phyloP scores from a whole-genome alignment of 148 eudicot species.

The Nyssa sinensis region DNA sequence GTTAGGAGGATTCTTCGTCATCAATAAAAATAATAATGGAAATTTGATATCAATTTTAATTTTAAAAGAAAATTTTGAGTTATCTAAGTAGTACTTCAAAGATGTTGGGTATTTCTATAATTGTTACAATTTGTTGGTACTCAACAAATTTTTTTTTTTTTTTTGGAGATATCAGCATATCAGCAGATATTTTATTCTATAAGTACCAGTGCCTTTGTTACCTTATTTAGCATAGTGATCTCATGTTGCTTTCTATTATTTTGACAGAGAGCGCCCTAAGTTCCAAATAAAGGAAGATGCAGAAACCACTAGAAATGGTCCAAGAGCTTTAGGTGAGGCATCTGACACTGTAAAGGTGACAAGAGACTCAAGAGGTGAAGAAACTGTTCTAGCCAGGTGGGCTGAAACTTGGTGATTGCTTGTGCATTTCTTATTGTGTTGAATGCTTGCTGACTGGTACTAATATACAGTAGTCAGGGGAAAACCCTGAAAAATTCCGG shows the following conservation, averaged over 20 bases:
- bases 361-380: constrained; percentile 57
- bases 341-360: constrained; percentile 79
- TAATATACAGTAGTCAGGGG: constrained; percentile 39
- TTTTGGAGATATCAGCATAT: neutral
- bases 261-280: constrained; percentile 81
- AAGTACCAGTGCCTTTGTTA: neutral
- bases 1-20: too few relatives aligned
- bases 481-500: constrained; percentile 37
- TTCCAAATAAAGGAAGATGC: constrained; percentile 66
- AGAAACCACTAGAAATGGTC: constrained; percentile 52
- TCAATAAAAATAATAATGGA: too few relatives aligned
- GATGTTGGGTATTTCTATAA: too few relatives aligned
- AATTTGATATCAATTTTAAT: too few relatives aligned
- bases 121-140: too few relatives aligned
- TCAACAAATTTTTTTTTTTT: too few relatives aligned
- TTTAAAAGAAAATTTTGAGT: too few relatives aligned
- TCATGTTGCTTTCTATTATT: neutral
- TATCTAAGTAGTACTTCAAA: too few relatives aligned
- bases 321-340: constrained; percentile 56
- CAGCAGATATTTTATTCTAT: neutral
- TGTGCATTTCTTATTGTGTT: neutral
- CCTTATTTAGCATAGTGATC: neutral
- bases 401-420: constrained; percentile 24
- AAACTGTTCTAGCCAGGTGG: constrained; percentile 69
- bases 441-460: constrained; percentile 27